Conservation (phyloP, 2,329 filamentous ascomycete species). For the Ophiostoma ips region DNA sequence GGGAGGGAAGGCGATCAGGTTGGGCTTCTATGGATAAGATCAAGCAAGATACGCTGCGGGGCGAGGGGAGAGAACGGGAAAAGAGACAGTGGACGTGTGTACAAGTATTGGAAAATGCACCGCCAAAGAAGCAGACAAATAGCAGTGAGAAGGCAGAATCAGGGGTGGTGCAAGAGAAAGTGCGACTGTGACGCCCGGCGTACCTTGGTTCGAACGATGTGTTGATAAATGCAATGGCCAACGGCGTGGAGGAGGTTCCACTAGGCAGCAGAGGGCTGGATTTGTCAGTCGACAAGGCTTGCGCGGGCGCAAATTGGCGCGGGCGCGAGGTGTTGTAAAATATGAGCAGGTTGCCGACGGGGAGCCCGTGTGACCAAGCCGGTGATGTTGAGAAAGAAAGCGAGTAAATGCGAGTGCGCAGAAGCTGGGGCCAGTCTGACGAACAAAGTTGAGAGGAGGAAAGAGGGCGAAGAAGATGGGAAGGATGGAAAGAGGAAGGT, state of each 20-base stretch:
- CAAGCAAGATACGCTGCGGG: not conserved
- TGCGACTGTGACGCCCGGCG: not conserved
- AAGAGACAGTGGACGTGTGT: not conserved
- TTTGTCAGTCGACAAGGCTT: not conserved
- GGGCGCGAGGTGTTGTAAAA: not conserved
- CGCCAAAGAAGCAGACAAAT: not conserved
- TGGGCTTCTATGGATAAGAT: not conserved
- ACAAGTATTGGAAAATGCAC: no score
- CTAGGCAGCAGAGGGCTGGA: not conserved
- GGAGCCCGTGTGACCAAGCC: not conserved
- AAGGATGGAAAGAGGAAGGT: not conserved
- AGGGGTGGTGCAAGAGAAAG: not conserved
- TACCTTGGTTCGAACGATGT: not conserved
- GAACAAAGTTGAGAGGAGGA: not conserved
- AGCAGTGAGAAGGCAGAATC: not conserved
- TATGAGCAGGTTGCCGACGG: not conserved
- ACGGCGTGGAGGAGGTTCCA: not conserved
- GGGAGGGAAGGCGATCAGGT: not conserved
- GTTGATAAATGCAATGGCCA: not conserved
- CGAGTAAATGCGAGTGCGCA: not conserved
- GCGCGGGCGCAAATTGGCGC: not conserved
- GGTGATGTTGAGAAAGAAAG: not conserved
- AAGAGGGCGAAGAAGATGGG: not conserved
- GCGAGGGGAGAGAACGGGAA: not conserved
- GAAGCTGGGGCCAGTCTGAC: not conserved